Conservation (phyloP, 78 protist genomes). For the Bigelowiella natans region DNA sequence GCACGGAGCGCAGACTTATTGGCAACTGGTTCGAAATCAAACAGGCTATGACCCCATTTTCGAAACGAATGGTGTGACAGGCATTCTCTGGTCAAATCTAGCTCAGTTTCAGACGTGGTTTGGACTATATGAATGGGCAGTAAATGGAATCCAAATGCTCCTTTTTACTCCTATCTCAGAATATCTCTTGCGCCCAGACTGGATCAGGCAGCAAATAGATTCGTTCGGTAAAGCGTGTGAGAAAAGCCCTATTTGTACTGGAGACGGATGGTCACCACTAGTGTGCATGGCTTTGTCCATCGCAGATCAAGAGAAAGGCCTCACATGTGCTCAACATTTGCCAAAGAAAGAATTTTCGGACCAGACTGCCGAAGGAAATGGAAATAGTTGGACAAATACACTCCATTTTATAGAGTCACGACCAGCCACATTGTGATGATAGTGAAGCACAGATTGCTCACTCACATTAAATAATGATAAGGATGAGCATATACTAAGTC, state of each 20-base stretch:
- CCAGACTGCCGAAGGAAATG: background rate
- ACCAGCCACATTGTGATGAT: no score
- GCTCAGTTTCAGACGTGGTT: constrained; percentile 18
- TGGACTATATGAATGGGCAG: background rate
- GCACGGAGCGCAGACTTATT: background rate
- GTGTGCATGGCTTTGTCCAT: background rate
- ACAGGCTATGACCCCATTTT: background rate
- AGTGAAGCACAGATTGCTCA: no score
- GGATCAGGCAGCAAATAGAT: background rate
- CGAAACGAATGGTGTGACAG: background rate
- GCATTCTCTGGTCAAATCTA: constrained; percentile 4
- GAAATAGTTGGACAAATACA: background rate
- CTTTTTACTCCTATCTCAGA: background rate
- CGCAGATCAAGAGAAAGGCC: no score
- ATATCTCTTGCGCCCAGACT: background rate
- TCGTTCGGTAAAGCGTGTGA: background rate
- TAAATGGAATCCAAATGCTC: background rate
- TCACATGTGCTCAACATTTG: no score
- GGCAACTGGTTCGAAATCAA: background rate
- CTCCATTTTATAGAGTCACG: background rate
- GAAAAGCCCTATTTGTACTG: background rate
- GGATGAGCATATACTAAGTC: no score
- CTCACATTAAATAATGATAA: no score
- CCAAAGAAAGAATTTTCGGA: no score
- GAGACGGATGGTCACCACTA: background rate